Evolutionary conservation across 164 flowering plant genomes (phyloP), one percentile per base, ranked within the genome.

Genomic region (Malania oleifera): DNA sequence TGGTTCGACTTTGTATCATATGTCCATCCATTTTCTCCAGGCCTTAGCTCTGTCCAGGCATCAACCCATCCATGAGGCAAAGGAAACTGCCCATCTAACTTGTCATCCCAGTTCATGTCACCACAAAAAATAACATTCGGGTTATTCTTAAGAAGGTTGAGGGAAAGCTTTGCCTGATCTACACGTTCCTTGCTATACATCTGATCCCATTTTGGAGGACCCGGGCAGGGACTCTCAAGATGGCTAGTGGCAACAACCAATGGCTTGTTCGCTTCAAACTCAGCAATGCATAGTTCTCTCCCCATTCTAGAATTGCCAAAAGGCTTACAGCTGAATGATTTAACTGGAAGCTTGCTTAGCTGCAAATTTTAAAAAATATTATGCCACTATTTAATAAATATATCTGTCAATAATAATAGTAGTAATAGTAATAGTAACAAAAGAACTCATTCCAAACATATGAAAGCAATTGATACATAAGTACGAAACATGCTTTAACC

Each of bases 51-150:
- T 14, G 54, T 29, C 97, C 97, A 95, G 1, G 91, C 93, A 78
- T 95, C 99, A 24, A 78, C 48, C 96, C 96, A 95, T 38, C 81
- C 88, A 53, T 82, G 84, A 35, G 66, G 62, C 8, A 80, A 45
- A 27, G 99, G 97, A 80, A 86, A 84, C 37, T 47, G 64, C 24
- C 97, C 93, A 67, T 95, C 97, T 52, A 76, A 71, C 68, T 86
- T 84, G 65, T 95, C 97, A 65, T 89, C 91, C 99, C 99, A 95
- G 67, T 95, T 95, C 97, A 90, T 89, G 69, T 95, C 99, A 52
- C 98, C 99, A 50, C 87, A 75, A 56, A 95, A 87, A 57, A 95
- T 71, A 18, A 74, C 87, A 66, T 95, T 95, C 10, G 70, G 77
- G 20, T 80, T 58, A 29, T 67, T 59, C 38, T 73, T 69, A 19